Base-by-base conservation (phyloP, 768 basidiomycete species). In the Austroboletus festivus region DNA sequence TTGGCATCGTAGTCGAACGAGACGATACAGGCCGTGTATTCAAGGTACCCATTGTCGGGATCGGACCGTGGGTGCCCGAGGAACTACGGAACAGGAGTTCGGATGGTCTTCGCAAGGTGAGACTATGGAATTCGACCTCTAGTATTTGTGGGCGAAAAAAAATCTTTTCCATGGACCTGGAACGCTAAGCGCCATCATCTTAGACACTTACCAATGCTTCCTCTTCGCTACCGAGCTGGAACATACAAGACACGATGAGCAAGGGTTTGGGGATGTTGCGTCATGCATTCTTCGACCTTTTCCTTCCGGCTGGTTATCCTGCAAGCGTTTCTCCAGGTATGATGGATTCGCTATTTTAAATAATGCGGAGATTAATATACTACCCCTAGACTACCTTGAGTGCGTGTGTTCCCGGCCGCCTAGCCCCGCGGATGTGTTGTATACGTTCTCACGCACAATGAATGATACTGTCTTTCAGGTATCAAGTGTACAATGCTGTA, bases 301-400 rank as follows among this genome's bases (percentile, higher is more conserved):
- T 85, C 52, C 74, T 84, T 20, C 83, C 82, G 2, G 74, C 78
- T 13, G 82, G 83, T 0, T 85, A 82, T 53, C 83, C 83, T 3
- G 60, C 68, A 7, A 82, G 69, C 20, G 83, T 86, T 21, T 80
- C 83, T 44, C 72, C 80, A 61, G 83, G 83, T 81, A 50, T 30
- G 55, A 12, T 30, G n/a, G 4, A 16, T 21, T 5, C 12, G 12
- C 22, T 22, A 6, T 21, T 28, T 20, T 12, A 33, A 20, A 20
- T 6, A 9, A 3, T 6, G 43, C 47, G 31, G 26, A 42, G 42
- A 53, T n/a, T 16, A 5, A n/a, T 40, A 20, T 20, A 16, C n/a
- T 23, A 15, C 6, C 39, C 16, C 11, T 54, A 82, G 82, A 83
- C 60, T 83, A 83, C 60, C 64, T 80, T 45, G 65, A 71, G 82